Evolutionary conservation across 73 alveolate genomes (phyloP), one percentile per base, ranked within the genome.

Genomic region (Uronychia binucleata): DNA sequence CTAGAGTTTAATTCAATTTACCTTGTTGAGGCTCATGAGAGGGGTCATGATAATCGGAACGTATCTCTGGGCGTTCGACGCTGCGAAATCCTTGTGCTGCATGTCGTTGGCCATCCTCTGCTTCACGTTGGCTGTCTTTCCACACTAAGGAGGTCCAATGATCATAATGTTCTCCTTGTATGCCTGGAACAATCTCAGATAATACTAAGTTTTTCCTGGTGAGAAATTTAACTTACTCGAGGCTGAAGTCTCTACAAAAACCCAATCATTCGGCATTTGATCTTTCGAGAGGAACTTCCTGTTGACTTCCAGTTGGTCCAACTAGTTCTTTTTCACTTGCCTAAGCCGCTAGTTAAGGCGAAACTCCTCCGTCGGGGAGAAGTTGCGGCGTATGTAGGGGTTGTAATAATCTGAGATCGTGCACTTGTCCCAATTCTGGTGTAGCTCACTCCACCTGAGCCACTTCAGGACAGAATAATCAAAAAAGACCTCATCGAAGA

Each of bases 301-400:
- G 26, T 81, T 81, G 19, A 81, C 32, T 26, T 81, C 88, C 57
- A 58, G 27, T 5, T 27, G 57, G 11, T 78, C 30, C 0, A 81
- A 1, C 11, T 28, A 0, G 27, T 58, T 0, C 25, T 59, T 81
- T 31, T 81, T 81, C 1, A 67, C 11, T 57, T 81, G 82, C 59
- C 88, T 81, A 29, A 58, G 34, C 28, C 31, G 11, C 19, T 74
- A 28, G 31, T 81, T 81, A 26, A 81, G 75, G 25, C 81, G 57
- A 34, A 31, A 81, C 67, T 81, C 88, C 29, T 81, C 88, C 59
- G 88, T n/a, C 5, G 67, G 60, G 8, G 88, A 81, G 46, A 59
- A 81, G 32, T 30, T 58, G 14, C 88, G 60, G 30, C 31, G 28
- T 1, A 11, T 5, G 67, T 35, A 58, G 1, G 33, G 27, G 1